phyloP scores from a whole-genome alignment of 805 yeast species.

The Myxozyma nipponensis region DNA sequence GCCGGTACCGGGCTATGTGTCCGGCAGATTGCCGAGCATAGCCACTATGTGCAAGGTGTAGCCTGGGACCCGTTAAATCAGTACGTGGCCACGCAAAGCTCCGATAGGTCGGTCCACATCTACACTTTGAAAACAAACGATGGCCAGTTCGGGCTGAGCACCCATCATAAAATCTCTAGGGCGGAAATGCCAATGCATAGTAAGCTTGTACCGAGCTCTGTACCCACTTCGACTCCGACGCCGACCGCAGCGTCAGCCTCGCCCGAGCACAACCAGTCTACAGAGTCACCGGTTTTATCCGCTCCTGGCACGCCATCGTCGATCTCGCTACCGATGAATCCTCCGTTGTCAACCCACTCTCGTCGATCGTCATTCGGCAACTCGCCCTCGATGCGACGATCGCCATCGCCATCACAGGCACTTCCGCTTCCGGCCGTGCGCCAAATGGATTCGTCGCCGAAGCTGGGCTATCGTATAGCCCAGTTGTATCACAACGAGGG shows the following conservation, averaged over 20 bases:
- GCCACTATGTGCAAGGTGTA: slow-evolving; percentile 92
- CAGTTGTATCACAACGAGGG: slow-evolving; percentile 79
- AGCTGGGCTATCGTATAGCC: slow-evolving; percentile 28
- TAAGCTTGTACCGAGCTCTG: slow-evolving; percentile 7
- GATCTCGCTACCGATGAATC: slow-evolving; percentile 35
- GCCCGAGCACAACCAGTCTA: slow-evolving; percentile 13
- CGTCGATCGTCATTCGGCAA: slow-evolving; percentile 44
- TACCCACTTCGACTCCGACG: slow-evolving; percentile 3
- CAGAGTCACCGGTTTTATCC: slow-evolving; percentile 28
- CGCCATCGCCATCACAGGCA: slow-evolving; percentile 39
- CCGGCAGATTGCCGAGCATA: slow-evolving; percentile 64
- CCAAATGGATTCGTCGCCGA: slow-evolving; percentile 39
- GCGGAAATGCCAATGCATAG: slow-evolving; percentile 51
- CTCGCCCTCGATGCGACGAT: slow-evolving; percentile 37
- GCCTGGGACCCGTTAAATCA: slow-evolving; percentile 88
- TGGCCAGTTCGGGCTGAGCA: slow-evolving; percentile 39
- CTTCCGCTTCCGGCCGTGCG: slow-evolving; percentile 49
- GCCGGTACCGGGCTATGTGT: slow-evolving; percentile 55
- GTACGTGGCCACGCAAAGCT: slow-evolving; percentile 79
- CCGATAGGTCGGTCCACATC: slow-evolving; percentile 79
- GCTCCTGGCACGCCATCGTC: slow-evolving; percentile 28
- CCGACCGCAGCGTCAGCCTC: slow-evolving; percentile 1
- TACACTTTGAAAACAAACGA: slow-evolving; percentile 45
- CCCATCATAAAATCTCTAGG: slow-evolving; percentile 48
- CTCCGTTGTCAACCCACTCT: slow-evolving; percentile 38